phyloP scores from a whole-genome alignment of 2,329 filamentous ascomycete species.

The Herpotrichia juniperi region DNA sequence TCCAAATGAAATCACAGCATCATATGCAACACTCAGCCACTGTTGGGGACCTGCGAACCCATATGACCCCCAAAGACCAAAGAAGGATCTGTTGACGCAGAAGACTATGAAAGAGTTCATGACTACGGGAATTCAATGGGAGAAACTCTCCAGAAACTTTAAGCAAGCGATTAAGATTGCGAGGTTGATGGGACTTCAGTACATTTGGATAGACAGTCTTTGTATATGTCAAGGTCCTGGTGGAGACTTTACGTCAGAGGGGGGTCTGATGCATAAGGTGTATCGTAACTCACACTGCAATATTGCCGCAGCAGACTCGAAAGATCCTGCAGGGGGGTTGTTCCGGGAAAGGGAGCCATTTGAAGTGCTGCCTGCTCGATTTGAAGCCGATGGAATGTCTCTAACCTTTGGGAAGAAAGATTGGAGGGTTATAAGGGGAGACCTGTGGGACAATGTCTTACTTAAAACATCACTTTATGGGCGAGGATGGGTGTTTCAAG shows the following conservation, averaged over 20 bases:
- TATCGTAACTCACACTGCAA: constrained; percentile 24
- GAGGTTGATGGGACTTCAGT: constrained; percentile 5
- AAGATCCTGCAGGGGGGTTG: constrained; percentile 10
- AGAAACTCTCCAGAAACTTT: constrained; percentile 21
- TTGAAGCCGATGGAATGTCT: background rate
- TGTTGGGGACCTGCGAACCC: constrained; percentile 37
- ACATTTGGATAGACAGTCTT: constrained; percentile 17
- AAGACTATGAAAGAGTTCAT: constrained; percentile 15
- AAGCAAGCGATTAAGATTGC: constrained; percentile 17
- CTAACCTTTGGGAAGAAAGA: background rate
- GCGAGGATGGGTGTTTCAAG: constrained; percentile 30
- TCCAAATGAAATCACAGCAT: constrained; percentile 12
- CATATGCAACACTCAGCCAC: constrained; percentile 27
- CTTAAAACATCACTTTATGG: constrained; percentile 14
- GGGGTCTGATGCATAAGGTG: constrained; percentile 20
- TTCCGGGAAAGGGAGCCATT: constrained; percentile 7
- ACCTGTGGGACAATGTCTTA: constrained; percentile 18
- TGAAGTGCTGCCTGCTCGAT: background rate
- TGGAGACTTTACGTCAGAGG: constrained; percentile 14
- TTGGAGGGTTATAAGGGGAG: background rate
- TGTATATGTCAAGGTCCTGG: constrained; percentile 6
- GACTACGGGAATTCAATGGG: constrained; percentile 20
- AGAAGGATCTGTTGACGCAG: constrained; percentile 1
- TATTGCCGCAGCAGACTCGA: constrained; percentile 18
- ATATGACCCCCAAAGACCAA: constrained; percentile 5